Evolutionary conservation across 495 filamentous ascomycete species (phyloP).

Genomic region (Penicillium mononematosum): DNA sequence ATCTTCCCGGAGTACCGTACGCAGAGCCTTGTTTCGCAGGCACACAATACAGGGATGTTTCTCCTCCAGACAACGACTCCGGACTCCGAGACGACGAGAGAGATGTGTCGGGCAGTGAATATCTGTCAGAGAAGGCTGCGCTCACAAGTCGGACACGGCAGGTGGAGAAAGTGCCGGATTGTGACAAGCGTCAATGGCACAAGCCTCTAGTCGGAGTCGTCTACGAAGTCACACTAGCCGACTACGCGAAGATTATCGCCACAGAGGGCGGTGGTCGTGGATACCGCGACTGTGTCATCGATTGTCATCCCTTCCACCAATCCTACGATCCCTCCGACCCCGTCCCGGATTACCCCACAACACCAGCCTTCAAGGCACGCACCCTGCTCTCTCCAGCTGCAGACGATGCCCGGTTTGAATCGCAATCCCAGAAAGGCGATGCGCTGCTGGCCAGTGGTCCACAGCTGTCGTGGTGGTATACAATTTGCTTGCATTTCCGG

Average conservation of each 20-base stretch:
- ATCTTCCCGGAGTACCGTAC: conserved; percentile 84
- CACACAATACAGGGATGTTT: conserved; percentile 54
- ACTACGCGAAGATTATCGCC: conserved; percentile 83
- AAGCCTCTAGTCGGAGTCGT: conserved; percentile 88
- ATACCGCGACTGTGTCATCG: conserved; percentile 80
- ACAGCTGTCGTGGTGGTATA: conserved; percentile 12
- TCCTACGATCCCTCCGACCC: conserved; percentile 35
- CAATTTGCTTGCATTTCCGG: conserved; percentile 37
- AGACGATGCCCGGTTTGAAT: conserved; percentile 15
- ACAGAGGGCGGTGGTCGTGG: conserved; percentile 83
- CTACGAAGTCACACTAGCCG: conserved; percentile 80
- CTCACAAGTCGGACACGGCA: conserved; percentile 26
- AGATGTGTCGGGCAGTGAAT: conserved; percentile 13
- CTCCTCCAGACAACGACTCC: conserved; percentile 16
- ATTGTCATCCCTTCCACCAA: conserved; percentile 65
- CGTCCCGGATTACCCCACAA: conserved; percentile 41
- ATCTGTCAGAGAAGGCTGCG: conserved; percentile 32
- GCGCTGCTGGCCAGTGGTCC: conserved; percentile 4
- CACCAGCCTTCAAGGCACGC: conserved; percentile 52
- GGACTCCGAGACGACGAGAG: conserved; percentile 15
- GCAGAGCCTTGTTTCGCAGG: conserved; percentile 91
- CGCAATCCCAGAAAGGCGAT: not conserved
- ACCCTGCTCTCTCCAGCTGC: conserved; percentile 56
- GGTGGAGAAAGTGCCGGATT: conserved; percentile 16
- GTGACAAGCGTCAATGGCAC: conserved; percentile 59